Evolutionary conservation across 768 basidiomycete species (phyloP).

Genomic region (Lactarius quietus): DNA sequence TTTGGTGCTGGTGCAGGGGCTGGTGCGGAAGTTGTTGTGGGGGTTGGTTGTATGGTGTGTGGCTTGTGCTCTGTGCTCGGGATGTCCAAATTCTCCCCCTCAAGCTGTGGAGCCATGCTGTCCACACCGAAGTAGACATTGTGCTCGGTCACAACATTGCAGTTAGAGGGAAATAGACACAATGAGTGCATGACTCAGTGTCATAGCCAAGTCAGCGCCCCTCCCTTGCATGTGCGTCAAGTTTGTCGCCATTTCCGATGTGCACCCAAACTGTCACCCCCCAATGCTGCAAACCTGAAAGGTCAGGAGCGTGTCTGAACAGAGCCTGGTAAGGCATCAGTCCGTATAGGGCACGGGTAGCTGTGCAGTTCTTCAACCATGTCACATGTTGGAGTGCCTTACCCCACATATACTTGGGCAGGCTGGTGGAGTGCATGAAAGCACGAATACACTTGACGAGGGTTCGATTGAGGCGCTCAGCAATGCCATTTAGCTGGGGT

Average conservation of each 20-base stretch:
- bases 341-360: slow-evolving; percentile 9
- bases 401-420: slow-evolving; percentile 14
- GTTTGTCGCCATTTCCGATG: neutral
- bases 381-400: slow-evolving; percentile 29
- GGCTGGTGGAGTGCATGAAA: neutral
- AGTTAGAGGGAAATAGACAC: neutral
- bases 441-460: slow-evolving; percentile 29
- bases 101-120: neutral
- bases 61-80: too few species aligned
- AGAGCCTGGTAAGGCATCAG: slow-evolving; percentile 28
- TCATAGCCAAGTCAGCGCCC: slow-evolving; percentile 8
- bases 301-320: slow-evolving; percentile 14
- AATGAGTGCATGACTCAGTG: neutral
- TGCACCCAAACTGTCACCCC: neutral
- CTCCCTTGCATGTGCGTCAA: neutral
- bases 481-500: too few species aligned
- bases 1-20: too few species aligned
- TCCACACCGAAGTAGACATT: neutral
- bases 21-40: too few species aligned
- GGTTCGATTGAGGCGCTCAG: too few species aligned
- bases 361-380: slow-evolving; percentile 38
- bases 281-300: neutral
- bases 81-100: too few species aligned
- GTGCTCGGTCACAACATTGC: neutral
- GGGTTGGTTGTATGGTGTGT: too few species aligned